Conservation (phyloP, 2,329 filamentous ascomycete species). For the Fusarium buxicola region DNA sequence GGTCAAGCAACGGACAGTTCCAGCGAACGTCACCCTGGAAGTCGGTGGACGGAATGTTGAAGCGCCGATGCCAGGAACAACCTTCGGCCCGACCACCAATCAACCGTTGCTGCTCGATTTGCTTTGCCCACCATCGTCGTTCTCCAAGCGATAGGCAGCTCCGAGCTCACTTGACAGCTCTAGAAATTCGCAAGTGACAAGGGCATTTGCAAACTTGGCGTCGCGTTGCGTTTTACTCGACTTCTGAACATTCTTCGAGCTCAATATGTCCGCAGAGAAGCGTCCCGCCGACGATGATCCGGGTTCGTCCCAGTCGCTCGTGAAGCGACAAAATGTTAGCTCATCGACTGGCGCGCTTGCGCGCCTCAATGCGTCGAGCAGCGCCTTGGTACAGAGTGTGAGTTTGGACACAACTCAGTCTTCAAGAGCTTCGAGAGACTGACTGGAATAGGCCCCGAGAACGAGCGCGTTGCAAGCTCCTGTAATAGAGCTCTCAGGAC, state of each 20-base stretch:
- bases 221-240: slow-evolving; percentile 9
- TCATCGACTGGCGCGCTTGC: slow-evolving; percentile 61
- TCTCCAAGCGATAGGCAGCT: slow-evolving; percentile 31
- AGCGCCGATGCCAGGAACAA: slow-evolving; percentile 49
- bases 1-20: slow-evolving; percentile 26
- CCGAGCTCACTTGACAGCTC: slow-evolving; percentile 20
- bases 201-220: slow-evolving; percentile 18
- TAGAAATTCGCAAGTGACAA: slow-evolving; percentile 2
- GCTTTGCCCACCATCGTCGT: slow-evolving; percentile 23
- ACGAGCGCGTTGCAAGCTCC: slow-evolving; percentile 89
- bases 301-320: slow-evolving; percentile 80
- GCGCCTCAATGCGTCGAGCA: slow-evolving; percentile 62
- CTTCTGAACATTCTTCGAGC: neutral
- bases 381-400: slow-evolving; percentile 64
- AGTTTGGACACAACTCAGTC: slow-evolving; percentile 29
- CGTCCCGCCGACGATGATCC: slow-evolving; percentile 89
- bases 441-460: slow-evolving; percentile 71
- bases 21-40: slow-evolving; percentile 36
- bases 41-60: slow-evolving; percentile 42
- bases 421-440: slow-evolving; percentile 11
- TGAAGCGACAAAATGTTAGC: slow-evolving; percentile 86
- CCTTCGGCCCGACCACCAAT: slow-evolving; percentile 51
- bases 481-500: slow-evolving; percentile 91
- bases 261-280: slow-evolving; percentile 89
- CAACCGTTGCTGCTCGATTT: slow-evolving; percentile 34